Evolutionary conservation across 1,284 basidiomycete genomes (phyloP).

Genomic region (Flammula alnicola): DNA sequence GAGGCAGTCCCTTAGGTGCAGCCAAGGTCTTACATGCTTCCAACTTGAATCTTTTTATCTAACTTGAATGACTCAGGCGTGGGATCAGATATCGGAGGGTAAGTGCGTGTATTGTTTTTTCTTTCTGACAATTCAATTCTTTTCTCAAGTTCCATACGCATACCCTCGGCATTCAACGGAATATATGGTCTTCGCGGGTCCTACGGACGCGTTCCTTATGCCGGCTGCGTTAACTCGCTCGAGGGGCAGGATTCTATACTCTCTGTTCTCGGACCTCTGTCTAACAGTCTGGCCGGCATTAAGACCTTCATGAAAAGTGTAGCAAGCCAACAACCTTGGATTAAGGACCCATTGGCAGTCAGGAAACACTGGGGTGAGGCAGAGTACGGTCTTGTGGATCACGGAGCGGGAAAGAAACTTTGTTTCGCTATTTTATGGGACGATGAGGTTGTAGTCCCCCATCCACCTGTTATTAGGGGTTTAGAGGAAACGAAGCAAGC

Average conservation of each 20-base stretch:
- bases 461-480: conserved; percentile 72
- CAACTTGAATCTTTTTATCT: background rate
- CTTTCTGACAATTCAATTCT: background rate
- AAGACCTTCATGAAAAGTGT: conserved; percentile 69
- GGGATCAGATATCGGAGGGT: conserved; percentile 45
- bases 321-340: conserved; percentile 66
- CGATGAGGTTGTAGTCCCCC: conserved; percentile 61
- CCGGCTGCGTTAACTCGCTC: conserved; percentile 63
- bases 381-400: conserved; percentile 60
- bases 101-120: conserved; percentile 1
- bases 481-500: conserved; percentile 62
- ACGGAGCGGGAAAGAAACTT: conserved; percentile 58
- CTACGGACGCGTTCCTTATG: conserved; percentile 72
- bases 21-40: conserved; percentile 20
- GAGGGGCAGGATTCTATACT: conserved; percentile 74
- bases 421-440: conserved; percentile 70
- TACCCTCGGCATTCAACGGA: conserved; percentile 70
- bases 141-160: conserved; percentile 60
- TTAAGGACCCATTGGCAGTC: conserved; percentile 64
- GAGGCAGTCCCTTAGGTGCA: conserved; percentile 35
- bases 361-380: conserved; percentile 70
- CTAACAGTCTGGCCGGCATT: conserved; percentile 58
- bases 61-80: conserved; percentile 32
- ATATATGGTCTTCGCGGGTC: conserved; percentile 76
- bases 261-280: conserved; percentile 77